phyloP scores from a whole-genome alignment of 495 filamentous ascomycete species.

The Parathielavia hyrcaniae region DNA sequence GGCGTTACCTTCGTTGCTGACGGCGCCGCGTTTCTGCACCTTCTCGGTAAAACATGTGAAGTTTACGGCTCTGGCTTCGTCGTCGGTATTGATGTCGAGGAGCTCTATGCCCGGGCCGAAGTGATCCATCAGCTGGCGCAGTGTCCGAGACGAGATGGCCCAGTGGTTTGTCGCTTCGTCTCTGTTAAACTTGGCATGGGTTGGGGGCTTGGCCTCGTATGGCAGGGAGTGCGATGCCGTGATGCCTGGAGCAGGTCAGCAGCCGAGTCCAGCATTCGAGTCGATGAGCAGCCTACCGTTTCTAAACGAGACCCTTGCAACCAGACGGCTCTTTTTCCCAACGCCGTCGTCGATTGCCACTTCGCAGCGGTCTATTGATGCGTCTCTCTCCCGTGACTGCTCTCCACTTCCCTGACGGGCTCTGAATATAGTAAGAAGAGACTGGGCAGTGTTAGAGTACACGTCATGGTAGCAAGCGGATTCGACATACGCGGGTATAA shows the following conservation, averaged over 20 bases:
- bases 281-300: constrained; percentile 54
- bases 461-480: background rate
- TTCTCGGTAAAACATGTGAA: constrained; percentile 97
- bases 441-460: constrained; percentile 25
- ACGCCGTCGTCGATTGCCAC: constrained; percentile 70
- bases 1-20: constrained; percentile 66
- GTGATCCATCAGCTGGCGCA: constrained; percentile 83
- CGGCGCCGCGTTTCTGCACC: constrained; percentile 48
- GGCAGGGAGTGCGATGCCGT: constrained; percentile 88
- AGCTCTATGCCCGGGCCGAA: constrained; percentile 89
- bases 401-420: constrained; percentile 35
- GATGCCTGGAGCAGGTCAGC: constrained; percentile 51
- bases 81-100: constrained; percentile 75
- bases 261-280: background rate
- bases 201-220: constrained; percentile 73
- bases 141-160: constrained; percentile 64
- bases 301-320: constrained; percentile 75
- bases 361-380: constrained; percentile 79
- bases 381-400: constrained; percentile 46
- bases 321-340: constrained; percentile 70
- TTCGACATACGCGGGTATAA: constrained; percentile 30
- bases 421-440: constrained; percentile 42
- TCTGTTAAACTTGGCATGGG: constrained; percentile 82
- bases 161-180: constrained; percentile 65
- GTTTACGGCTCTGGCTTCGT: constrained; percentile 45